These are phyloP conservation scores for Blastobotrys apis DNA, from an alignment of 1,139 yeast genomes.

Conservation along the genomic window DNA sequence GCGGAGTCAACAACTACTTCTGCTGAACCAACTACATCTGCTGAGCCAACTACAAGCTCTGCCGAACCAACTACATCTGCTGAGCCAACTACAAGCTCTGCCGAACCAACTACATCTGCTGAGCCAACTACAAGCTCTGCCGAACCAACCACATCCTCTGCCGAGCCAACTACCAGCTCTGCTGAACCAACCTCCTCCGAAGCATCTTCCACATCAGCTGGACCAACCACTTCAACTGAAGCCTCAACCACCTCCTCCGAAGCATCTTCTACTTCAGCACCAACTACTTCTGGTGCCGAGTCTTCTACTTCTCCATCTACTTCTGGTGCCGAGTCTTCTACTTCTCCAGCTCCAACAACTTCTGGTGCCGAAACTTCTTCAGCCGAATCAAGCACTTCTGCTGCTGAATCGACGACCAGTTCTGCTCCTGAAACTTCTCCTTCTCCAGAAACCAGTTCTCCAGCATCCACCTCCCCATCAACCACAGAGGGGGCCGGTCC, in stretches of 20 bases:
- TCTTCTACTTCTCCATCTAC: not conserved
- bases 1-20: no score
- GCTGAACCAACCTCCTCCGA: not conserved
- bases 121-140: slow-evolving; percentile 3
- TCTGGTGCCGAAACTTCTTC: not conserved
- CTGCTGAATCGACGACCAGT: not conserved
- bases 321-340: not conserved
- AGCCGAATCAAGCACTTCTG: not conserved
- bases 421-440: not conserved
- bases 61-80: not conserved
- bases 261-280: not conserved
- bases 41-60: slow-evolving; percentile 3
- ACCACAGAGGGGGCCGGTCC: no score
- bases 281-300: not conserved
- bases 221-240: not conserved
- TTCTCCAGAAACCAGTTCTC: no score
- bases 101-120: not conserved
- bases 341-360: slow-evolving; percentile 5
- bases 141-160: not conserved
- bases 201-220: not conserved
- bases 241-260: not conserved
- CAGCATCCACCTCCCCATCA: no score
- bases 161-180: slow-evolving; percentile 2
- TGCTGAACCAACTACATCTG: not conserved
- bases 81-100: slow-evolving; percentile 2